Evolutionary conservation across 2,329 filamentous ascomycete species (phyloP), one percentile per base, ranked within the genome.

Genomic region (Bipolaris oryzae): DNA sequence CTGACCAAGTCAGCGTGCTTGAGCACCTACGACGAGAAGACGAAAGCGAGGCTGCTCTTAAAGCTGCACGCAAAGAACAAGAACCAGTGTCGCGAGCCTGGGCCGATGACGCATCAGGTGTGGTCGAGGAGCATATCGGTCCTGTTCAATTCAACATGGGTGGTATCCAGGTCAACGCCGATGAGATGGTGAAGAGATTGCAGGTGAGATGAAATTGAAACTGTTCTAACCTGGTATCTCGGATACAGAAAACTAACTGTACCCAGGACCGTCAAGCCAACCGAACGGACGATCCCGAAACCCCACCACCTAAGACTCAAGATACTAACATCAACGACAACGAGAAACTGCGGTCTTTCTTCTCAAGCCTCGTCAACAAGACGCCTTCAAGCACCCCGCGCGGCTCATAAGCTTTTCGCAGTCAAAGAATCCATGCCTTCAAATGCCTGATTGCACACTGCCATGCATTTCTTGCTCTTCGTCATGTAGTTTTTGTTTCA

Each of bases 111-210:
- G 63, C 59, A 7, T 74, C 73, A 38, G 73, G 74, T n/a, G 72
- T 78, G 10, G 75, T 78, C 4, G 76, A 78, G 52, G 74, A 77
- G 57, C 92, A 96, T 68, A 96, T 96, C 69, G 93, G 93, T 0
- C 92, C 93, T 0, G 92, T 97, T 62, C 92, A 96, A 72, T 97
- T 98, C 80, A 99, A 99, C 74, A 95, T 99, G 84, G 95, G 95
- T 39, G 95, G 95, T 50, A 97, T 99, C 61, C 92, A 96, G 73
- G 91, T 96, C 28, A 92, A 97, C 77, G 92, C 92, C 7, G 93
- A 96, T 71, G 92, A 96, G 70, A 95, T 96, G 89, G 79, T 96
- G 55, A 89, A 92, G 75, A 86, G 90, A 67, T 81, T 96, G 58
- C 93, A 92, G 85, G 91, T 94, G 78, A 35, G 66, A 6, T 15